Base-by-base conservation (phyloP, 305 asterid genomes). In the Salvia sclarea region DNA sequence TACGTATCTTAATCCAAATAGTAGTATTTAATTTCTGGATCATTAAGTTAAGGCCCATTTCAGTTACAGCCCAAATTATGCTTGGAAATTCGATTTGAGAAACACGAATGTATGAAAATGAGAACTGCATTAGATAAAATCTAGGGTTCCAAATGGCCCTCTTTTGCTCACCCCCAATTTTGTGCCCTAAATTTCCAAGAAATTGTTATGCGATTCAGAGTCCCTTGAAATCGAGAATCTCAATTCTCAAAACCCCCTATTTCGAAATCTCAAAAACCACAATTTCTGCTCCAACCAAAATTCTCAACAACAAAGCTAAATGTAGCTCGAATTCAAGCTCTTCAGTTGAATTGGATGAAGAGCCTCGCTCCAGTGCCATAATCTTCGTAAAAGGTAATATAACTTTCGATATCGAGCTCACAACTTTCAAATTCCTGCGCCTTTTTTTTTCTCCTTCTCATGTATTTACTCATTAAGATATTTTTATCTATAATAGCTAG, bases 341-440 rank as follows among this genome's bases (percentile, higher is more conserved):
- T 71, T 68, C 75, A 18, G 57, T 18, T 50, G 81, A 76, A 47
- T 47, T 64, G 48, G 71, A 67, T 8, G 21, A 68, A 8, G 77
- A 9, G 31, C 54, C 53, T 69, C 28, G 78, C 31, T 37, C 84
- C 30, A 74, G 22, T n/a, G 64, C 61, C 41, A 64, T 81, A 53
- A 57, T 85, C 58, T 81, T 85, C 68, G 56, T 85, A 30, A 81
- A 81, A 83, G 88, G 88, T 78, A n/a, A n/a, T n/a, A 44, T 37
- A 12, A 21, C 56, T 57, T 53, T 61, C 38, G n/a, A n/a, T 17
- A 10, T 63, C 14, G 49, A 24, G 37, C 8, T 31, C 30, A 25
- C 30, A 25, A 25, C 3, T 53, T 5, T 25, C 0, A 24, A 0
- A 9, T 3, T 8, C 16, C 6, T 31, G 0, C 2, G 16, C n/a